Conservation (phyloP, 2,329 filamentous ascomycete genomes). For the Xenosphaeropsis pyriputrescens region DNA sequence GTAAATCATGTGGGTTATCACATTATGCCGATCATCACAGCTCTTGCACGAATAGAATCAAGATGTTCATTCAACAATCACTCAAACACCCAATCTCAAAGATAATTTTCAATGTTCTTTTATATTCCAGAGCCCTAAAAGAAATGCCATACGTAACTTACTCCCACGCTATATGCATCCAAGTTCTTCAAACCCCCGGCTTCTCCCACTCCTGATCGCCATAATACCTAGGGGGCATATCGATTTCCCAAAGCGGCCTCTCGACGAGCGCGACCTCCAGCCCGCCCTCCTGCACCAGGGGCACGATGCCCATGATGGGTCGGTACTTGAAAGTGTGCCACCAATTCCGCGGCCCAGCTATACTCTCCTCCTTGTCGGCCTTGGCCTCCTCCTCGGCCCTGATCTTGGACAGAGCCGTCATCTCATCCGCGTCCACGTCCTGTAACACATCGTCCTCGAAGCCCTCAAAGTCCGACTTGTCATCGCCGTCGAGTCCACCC, state of each 20-base stretch:
- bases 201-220: slow-evolving; percentile 37
- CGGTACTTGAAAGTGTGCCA: slow-evolving; percentile 92
- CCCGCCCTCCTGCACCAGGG: slow-evolving; percentile 21
- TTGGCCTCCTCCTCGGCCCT: slow-evolving; percentile 10
- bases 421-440: slow-evolving; percentile 15
- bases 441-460: slow-evolving; percentile 6
- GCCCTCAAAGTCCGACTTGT: slow-evolving; percentile 17
- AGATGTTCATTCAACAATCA: no score
- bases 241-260: slow-evolving; percentile 70
- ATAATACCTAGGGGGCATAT: slow-evolving; percentile 58
- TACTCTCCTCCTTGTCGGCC: slow-evolving; percentile 15
- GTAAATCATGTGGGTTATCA: no score
- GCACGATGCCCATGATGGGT: slow-evolving; percentile 66
- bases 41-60: no score
- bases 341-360: slow-evolving; percentile 4
- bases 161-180: no score
- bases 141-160: background rate
- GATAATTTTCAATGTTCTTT: no score
- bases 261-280: slow-evolving; percentile 82
- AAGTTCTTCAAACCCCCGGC: background rate
- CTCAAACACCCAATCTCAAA: no score
- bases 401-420: slow-evolving; percentile 3
- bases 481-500: slow-evolving; percentile 12
- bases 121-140: background rate
- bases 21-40: no score